Conservation (phyloP, 345 rosid genomes). For the Noccaea caerulescens region DNA sequence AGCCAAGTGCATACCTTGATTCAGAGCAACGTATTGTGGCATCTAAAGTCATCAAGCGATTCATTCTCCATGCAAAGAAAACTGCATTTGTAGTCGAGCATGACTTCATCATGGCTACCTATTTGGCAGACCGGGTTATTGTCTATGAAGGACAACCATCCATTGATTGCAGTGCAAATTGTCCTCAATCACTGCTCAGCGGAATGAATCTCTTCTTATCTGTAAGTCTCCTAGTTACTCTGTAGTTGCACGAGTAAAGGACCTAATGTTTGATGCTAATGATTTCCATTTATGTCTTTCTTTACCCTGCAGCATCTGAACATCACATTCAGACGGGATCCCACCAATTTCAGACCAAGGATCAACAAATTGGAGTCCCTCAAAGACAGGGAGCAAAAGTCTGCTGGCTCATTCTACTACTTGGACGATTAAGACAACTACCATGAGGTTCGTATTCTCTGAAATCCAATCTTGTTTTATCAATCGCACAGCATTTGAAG, state of each 20-base stretch:
- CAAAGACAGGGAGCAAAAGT: constrained; percentile 95
- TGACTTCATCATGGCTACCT: constrained; percentile 97
- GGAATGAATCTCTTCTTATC: constrained; percentile 99
- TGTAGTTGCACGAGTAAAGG: neutral
- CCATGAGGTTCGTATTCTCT: constrained; percentile 28
- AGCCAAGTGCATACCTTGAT: constrained; percentile 98
- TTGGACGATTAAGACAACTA: constrained; percentile 64
- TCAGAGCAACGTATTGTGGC: constrained; percentile 99
- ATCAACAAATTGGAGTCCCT: constrained; percentile 94
- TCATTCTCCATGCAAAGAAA: constrained; percentile 97
- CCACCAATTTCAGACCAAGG: constrained; percentile 91
- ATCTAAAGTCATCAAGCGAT: constrained; percentile 96
- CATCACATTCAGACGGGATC: constrained; percentile 94
- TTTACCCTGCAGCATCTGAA: constrained; percentile 69
- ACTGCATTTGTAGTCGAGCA: constrained; percentile 99
- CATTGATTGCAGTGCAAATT: constrained; percentile 86
- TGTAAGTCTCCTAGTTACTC: constrained; percentile 50
- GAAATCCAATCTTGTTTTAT: neutral
- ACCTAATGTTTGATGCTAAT: constrained; percentile 3
- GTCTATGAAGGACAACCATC: constrained; percentile 95
- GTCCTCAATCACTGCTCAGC: constrained; percentile 90
- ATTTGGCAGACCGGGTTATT: constrained; percentile 91
- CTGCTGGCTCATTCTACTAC: constrained; percentile 93
- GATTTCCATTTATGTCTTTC: constrained; percentile 1
- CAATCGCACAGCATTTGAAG: constrained; percentile 4